Evolutionary conservation across 2,329 filamentous ascomycete genomes (phyloP), one percentile per base, ranked within the genome.

Genomic region (Aspergillus unguis): DNA sequence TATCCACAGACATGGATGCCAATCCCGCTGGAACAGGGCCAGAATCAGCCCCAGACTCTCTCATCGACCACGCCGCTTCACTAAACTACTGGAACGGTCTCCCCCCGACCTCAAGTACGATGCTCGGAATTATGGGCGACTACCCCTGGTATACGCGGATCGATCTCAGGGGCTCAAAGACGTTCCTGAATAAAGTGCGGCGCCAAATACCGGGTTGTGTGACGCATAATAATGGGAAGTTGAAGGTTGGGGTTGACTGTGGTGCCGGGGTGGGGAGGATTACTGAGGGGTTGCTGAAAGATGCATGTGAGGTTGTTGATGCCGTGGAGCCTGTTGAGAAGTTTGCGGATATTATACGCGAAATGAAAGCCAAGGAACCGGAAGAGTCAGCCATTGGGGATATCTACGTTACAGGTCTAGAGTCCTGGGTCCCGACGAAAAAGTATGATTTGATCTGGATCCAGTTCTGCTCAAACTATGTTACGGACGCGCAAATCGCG

Each of bases 381-480:
- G 8, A 23, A 5, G 33, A 8, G 33, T 4, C 9, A n/a, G 33
- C 33, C 38, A 68, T 83, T 1, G 87, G 87, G 1, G 73, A 78
- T 25, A 79, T 95, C 17, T 86, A 83, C 72, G 90, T 87, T 59
- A 72, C 86, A 2, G 89, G 90, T 0, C 74, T 95, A 1, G 86
- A 95, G 69, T 78, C 81, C 28, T 95, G 89, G 89, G 76, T 79
- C 1, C 72, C 69, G 4, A 57, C 58, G 45, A 70, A 71, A 6
- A 68, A 72, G 44, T 96, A 96, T 70, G 87, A 92, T 66, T 70
- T 96, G 42, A 84, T 96, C 55, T 96, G 90, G 89, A 86, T 83
- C 48, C 92, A 96, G 71, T 96, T 92, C 91, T 96, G 91, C 70
- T 71, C 92, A 6, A 87, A 89, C 26, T 87, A 96, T 69, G 75